Percentiles rank a stretch among this genome's conserved stretches.
These are phyloP conservation scores for Mycena indigotica DNA, from an alignment of 768 basidiomycete genomes.

Conservation along the genomic window DNA sequence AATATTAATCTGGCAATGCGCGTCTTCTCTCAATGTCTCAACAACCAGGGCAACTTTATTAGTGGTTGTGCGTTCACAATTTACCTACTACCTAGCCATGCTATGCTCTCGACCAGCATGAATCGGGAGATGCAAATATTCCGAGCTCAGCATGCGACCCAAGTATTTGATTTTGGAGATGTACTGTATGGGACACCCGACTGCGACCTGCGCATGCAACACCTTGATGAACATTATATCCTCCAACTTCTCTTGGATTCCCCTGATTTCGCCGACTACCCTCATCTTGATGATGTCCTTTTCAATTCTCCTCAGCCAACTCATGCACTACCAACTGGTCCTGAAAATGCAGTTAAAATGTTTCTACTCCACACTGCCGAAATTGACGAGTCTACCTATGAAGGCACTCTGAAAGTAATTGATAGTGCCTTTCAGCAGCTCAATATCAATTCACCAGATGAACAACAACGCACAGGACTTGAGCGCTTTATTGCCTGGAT, in stretches of 20 bases:
- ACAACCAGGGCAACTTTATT: slow-evolving; percentile 28
- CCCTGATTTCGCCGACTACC: slow-evolving; percentile 1
- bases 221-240: neutral
- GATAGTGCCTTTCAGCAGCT: neutral
- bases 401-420: neutral
- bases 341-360: slow-evolving; percentile 2
- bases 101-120: slow-evolving; percentile 1
- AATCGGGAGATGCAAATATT: slow-evolving; percentile 14
- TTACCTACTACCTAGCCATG: slow-evolving; percentile 18
- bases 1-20: slow-evolving; percentile 26
- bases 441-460: neutral
- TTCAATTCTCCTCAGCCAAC: slow-evolving; percentile 16
- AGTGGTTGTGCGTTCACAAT: slow-evolving; percentile 28
- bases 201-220: neutral
- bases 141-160: neutral
- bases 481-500: slow-evolving; percentile 31
- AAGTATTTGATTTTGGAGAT: neutral
- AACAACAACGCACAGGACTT: slow-evolving; percentile 6
- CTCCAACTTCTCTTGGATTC: neutral
- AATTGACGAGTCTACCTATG: slow-evolving; percentile 26
- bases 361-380: slow-evolving; percentile 23
- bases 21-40: slow-evolving; percentile 27
- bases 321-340: slow-evolving; percentile 17
- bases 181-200: neutral
- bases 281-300: neutral